phyloP scores from a whole-genome alignment of 2,329 filamentous ascomycete genomes.

The Ophiosphaerella narmari region DNA sequence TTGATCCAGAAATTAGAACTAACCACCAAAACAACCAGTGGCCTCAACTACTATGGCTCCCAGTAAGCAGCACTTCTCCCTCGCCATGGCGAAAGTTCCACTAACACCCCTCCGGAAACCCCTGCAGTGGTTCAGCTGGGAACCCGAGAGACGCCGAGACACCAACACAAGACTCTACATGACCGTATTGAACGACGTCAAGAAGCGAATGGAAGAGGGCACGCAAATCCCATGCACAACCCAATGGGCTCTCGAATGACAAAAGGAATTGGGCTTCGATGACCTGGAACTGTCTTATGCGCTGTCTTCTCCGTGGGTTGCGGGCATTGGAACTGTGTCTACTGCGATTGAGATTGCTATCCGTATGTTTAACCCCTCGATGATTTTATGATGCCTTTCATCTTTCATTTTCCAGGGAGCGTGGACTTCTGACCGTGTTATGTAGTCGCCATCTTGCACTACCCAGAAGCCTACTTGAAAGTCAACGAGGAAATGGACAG shows the following conservation, averaged over 20 bases:
- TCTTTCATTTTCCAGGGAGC: constrained; percentile 9
- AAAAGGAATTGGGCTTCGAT: constrained; percentile 10
- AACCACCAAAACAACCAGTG: constrained; percentile 8
- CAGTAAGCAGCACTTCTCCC: constrained; percentile 11
- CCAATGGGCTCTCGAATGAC: constrained; percentile 11
- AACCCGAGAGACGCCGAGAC: constrained; percentile 10
- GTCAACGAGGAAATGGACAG: constrained; percentile 6
- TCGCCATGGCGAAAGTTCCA: constrained; percentile 5
- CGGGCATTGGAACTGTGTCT: constrained; percentile 11
- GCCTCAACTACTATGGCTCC: constrained; percentile 9
- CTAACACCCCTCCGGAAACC: constrained; percentile 9
- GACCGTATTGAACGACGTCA: constrained; percentile 11
- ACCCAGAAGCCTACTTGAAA: constrained; percentile 7
- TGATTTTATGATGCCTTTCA: constrained; percentile 9
- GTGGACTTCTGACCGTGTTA: constrained; percentile 8
- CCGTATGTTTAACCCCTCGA: constrained; percentile 10
- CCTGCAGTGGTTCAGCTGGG: constrained; percentile 12
- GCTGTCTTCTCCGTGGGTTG: constrained; percentile 11
- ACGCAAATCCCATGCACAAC: constrained; percentile 10
- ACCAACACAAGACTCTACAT: constrained; percentile 12
- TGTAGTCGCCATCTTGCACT: constrained; percentile 11
- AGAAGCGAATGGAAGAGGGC: constrained; percentile 11
- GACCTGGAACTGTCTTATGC: constrained; percentile 12
- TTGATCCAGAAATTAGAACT: constrained; percentile 8
- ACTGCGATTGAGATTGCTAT: constrained; percentile 11